Percentiles rank a stretch among this genome's conserved stretches.
Conservation (phyloP, 108 stramenopile genomes). For the Epithemia pelagica region DNA sequence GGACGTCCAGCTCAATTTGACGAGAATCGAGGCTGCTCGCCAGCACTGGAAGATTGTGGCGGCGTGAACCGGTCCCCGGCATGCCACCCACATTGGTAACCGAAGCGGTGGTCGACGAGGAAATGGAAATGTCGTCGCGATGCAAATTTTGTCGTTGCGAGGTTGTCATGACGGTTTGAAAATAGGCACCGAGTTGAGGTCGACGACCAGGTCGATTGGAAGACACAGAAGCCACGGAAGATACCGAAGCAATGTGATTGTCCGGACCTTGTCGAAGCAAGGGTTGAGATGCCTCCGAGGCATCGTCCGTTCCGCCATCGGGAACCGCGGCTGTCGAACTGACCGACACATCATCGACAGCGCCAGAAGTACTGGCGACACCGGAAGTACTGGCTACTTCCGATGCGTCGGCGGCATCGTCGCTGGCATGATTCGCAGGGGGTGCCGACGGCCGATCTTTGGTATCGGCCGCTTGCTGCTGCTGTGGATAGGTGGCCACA, state of each 20-base stretch:
- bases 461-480: not conserved
- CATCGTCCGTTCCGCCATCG: not conserved
- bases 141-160: not conserved
- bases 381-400: not conserved
- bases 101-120: not conserved
- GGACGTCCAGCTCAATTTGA: slow-evolving; percentile 72
- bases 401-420: not conserved
- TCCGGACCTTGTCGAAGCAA: not conserved
- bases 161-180: not conserved
- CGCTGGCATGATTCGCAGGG: not conserved
- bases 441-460: not conserved
- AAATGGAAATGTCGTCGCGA: not conserved
- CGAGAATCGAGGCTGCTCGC: slow-evolving; percentile 47
- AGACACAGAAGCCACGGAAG: no score
- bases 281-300: not conserved
- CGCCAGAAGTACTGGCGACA: no score
- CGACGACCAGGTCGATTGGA: not conserved
- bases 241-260: not conserved
- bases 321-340: not conserved
- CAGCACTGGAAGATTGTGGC: slow-evolving; percentile 7
- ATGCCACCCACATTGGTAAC: not conserved
- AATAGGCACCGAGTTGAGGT: not conserved
- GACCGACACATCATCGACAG: not conserved
- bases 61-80: not conserved
- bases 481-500: slow-evolving; percentile 2